These are phyloP conservation scores for Cyclostephanos tholiformis DNA, from an alignment of 108 stramenopile genomes.

Conservation along the genomic window DNA sequence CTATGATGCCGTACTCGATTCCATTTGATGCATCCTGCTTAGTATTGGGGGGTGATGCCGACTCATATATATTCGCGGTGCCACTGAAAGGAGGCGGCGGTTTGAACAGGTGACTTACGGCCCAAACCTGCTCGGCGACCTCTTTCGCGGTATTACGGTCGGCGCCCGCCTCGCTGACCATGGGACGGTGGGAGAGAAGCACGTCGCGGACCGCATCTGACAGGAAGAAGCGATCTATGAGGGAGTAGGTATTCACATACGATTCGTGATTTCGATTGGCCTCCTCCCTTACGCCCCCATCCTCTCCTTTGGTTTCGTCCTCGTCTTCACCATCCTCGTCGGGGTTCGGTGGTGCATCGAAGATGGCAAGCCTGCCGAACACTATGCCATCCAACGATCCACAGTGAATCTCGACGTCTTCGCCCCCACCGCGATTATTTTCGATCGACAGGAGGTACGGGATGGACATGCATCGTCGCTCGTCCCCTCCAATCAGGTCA, in stretches of 20 bases:
- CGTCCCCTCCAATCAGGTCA: conserved; percentile 47
- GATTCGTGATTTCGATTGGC: conserved; percentile 67
- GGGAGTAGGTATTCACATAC: conserved; percentile 61
- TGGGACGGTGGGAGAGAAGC: conserved; percentile 67
- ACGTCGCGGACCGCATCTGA: conserved; percentile 77
- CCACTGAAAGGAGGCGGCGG: background rate
- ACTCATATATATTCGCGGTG: conserved; percentile 1
- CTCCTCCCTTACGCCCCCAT: conserved; percentile 49
- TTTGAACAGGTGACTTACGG: conserved; percentile 57
- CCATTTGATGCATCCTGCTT: conserved; percentile 46
- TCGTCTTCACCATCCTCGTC: conserved; percentile 58
- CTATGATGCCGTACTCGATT: conserved; percentile 76
- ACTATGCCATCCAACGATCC: conserved; percentile 55
- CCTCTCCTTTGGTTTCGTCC: conserved; percentile 66
- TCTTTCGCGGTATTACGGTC: conserved; percentile 69
- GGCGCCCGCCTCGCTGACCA: conserved; percentile 70
- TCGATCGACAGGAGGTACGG: conserved; percentile 51
- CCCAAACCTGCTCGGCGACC: conserved; percentile 74
- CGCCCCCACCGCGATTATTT: background rate
- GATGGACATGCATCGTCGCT: conserved; percentile 53
- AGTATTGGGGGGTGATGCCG: background rate
- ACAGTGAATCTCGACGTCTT: conserved; percentile 31
- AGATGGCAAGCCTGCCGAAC: conserved; percentile 86
- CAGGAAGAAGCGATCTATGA: conserved; percentile 77
- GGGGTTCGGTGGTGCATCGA: conserved; percentile 65